phyloP scores from a whole-genome alignment of 768 basidiomycete genomes.

The Hericium rajendrae region DNA sequence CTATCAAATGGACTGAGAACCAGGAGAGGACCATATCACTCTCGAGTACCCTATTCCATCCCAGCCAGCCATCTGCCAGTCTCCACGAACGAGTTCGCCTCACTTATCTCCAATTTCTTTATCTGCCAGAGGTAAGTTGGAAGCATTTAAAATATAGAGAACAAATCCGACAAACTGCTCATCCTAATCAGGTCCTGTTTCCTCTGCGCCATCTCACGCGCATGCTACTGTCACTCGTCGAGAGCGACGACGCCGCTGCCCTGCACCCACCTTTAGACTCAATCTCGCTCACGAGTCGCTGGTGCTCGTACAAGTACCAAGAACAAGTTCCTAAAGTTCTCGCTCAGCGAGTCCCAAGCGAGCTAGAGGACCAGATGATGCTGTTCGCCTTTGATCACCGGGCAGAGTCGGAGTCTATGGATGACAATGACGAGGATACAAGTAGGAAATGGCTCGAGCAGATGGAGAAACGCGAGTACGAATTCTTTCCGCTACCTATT shows the following conservation, averaged over 20 bases:
- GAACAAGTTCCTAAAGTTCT: conserved; percentile 25
- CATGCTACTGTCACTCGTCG: conserved; percentile 46
- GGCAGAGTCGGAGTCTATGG: background rate
- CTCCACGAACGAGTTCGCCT: background rate
- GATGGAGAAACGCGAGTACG: conserved; percentile 34
- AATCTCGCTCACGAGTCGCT: conserved; percentile 66
- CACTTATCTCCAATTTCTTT: background rate
- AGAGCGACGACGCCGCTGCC: conserved; percentile 33
- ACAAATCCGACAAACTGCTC: background rate
- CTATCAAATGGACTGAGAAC: background rate
- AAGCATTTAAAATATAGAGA: background rate
- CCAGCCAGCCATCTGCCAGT: background rate
- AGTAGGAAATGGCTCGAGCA: conserved; percentile 28
- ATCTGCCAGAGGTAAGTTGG: background rate
- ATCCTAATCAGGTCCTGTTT: conserved; percentile 51
- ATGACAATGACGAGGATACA: conserved; percentile 14
- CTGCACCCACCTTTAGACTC: conserved; percentile 51
- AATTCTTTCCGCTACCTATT: conserved; percentile 8
- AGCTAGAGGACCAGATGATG: conserved; percentile 23
- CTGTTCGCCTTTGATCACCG: conserved; percentile 5
- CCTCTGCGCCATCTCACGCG: conserved; percentile 49
- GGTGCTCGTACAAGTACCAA: conserved; percentile 61
- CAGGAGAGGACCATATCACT: background rate
- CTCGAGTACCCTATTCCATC: background rate
- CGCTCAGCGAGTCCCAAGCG: conserved; percentile 1